Evolutionary conservation across 2,329 filamentous ascomycete genomes (phyloP), one percentile per base, ranked within the genome.

Genomic region (Blumeriella jaapii): DNA sequence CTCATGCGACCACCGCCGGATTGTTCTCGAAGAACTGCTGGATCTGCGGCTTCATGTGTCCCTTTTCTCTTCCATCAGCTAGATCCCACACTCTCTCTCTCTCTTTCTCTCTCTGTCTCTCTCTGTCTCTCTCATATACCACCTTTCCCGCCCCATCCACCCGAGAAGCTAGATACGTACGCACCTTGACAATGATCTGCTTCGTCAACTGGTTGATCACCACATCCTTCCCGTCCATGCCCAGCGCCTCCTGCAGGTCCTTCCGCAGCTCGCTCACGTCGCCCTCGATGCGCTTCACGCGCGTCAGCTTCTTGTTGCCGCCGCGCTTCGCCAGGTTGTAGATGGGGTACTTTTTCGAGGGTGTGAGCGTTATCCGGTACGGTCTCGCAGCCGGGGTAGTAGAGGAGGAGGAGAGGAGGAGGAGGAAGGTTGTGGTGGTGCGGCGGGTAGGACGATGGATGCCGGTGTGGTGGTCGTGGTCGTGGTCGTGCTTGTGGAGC

Each of bases 251-350:
- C 23, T 65, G 61, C 38, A 96, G 55, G 48, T 86, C 79, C 22
- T 68, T 59, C 42, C 72, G 67, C 45, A 96, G 56, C 3, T 64
- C 69, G 19, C 63, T 58, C 31, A 75, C 53, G 55, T 93, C 71
- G 11, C 91, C 91, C 38, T 84, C 75, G 31, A 89, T 69, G 59
- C 82, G 86, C 57, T 85, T 81, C 37, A 98, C 61, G 38, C 74
- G 59, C 4, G 89, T 93, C 51, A 82, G 61, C 50, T 76, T 73
- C 54, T 77, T 67, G 46, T 82, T 91, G 10, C 84, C 83, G 34
- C 85, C 85, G 9, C 74, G 68, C 62, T 83, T 87, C 45, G 61
- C 64, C 46, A 75, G 66, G 11, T 76, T 65, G 61, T 96, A 98
- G 28, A 96, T 71, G 15, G 84, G 76, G 2, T 91, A 63, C 46